Conservation (phyloP, 495 filamentous ascomycete species). For the Gamarada debralockiae region DNA sequence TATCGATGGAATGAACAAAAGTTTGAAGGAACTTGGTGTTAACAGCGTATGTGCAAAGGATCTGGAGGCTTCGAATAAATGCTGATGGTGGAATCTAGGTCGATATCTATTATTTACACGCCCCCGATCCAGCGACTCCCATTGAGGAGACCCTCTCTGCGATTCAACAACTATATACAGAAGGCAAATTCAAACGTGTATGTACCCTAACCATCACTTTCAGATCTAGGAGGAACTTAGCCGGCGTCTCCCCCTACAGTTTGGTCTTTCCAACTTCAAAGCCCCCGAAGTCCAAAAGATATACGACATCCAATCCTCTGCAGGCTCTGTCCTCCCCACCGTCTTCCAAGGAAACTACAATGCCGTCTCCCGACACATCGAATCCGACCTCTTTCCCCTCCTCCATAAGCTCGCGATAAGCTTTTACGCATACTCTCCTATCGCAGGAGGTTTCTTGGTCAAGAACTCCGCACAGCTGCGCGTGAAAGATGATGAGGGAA, state of each 20-base stretch:
- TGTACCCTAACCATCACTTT: background rate
- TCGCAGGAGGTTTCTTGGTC: conserved; percentile 46
- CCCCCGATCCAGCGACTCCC: conserved; percentile 34
- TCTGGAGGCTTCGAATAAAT: background rate
- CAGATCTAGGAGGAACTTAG: background rate
- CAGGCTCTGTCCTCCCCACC: conserved; percentile 38
- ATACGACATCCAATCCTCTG: conserved; percentile 36
- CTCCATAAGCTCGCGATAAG: conserved; percentile 44
- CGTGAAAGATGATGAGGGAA: conserved; percentile 29
- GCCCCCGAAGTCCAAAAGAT: conserved; percentile 41
- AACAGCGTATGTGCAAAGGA: conserved; percentile 18
- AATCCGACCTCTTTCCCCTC: conserved; percentile 41
- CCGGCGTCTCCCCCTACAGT: conserved; percentile 6
- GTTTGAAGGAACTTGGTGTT: conserved; percentile 27
- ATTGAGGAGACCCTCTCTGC: conserved; percentile 36
- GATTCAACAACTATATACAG: conserved; percentile 36
- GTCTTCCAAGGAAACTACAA: conserved; percentile 52
- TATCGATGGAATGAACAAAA: conserved; percentile 27
- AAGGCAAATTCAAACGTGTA: conserved; percentile 34
- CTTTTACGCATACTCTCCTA: conserved; percentile 45
- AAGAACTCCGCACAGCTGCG: conserved; percentile 31
- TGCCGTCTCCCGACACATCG: conserved; percentile 34
- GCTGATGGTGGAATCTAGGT: conserved; percentile 23
- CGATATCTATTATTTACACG: conserved; percentile 45
- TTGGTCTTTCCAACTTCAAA: conserved; percentile 44